Evolutionary conservation across 768 basidiomycete genomes (phyloP).

Genomic region (Amylocystis lapponica): DNA sequence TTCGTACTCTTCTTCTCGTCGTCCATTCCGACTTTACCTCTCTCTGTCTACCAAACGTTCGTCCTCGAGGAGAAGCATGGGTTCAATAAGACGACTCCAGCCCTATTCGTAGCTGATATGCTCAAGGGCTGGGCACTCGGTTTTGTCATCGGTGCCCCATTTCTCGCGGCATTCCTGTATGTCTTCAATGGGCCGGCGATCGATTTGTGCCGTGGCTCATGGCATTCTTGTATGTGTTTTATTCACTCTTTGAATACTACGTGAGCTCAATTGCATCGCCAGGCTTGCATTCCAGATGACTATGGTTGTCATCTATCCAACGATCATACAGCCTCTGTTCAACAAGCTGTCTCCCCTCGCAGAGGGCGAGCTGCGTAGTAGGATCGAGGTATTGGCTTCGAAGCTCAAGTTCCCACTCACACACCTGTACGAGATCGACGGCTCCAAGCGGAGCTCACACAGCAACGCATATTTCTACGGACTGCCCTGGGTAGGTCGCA

Average conservation of each 20-base stretch:
- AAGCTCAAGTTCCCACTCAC: constrained; percentile 91
- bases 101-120: constrained; percentile 71
- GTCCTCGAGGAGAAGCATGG: constrained; percentile 93
- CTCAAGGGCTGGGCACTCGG: constrained; percentile 75
- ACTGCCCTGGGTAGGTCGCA: constrained; percentile 72
- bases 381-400: constrained; percentile 72
- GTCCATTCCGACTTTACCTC: constrained; percentile 64
- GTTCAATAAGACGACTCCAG: constrained; percentile 90
- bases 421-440: constrained; percentile 95
- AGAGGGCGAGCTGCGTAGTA: constrained; percentile 65
- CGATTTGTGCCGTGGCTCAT: constrained; percentile 92
- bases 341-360: constrained; percentile 91
- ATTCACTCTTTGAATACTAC: neutral
- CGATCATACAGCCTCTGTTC: constrained; percentile 91
- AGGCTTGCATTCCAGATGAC: constrained; percentile 80
- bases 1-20: constrained; percentile 61
- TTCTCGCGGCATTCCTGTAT: constrained; percentile 81
- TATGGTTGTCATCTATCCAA: constrained; percentile 81
- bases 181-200: constrained; percentile 94
- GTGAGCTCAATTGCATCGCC: constrained; percentile 1
- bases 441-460: constrained; percentile 92
- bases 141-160: constrained; percentile 72
- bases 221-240: constrained; percentile 71
- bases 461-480: constrained; percentile 99
- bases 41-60: constrained; percentile 84